Evolutionary conservation across 2,329 filamentous ascomycete genomes (phyloP).

Genomic region (Sordariomycetes sp.): DNA sequence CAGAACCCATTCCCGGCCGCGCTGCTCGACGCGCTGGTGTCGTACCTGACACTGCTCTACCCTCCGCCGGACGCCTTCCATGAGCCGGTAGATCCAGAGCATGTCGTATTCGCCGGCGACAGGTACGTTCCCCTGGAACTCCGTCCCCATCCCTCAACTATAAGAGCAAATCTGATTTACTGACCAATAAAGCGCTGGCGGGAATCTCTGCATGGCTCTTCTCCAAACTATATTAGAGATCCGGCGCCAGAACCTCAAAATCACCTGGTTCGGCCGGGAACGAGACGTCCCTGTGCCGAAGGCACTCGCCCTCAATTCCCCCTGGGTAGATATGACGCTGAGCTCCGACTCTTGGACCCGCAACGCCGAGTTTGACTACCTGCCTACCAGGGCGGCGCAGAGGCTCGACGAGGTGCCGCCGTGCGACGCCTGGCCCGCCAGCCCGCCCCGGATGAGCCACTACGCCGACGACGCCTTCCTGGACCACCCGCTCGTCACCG

Average conservation of each 20-base stretch:
- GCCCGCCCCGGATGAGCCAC: slow-evolving; percentile 39
- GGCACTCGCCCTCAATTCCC: slow-evolving; percentile 50
- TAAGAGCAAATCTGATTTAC: not conserved
- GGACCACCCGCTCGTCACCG: slow-evolving; percentile 57
- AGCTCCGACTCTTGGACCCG: slow-evolving; percentile 24
- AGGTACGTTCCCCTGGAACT: slow-evolving; percentile 28
- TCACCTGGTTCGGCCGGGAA: slow-evolving; percentile 50
- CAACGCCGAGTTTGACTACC: slow-evolving; percentile 21
- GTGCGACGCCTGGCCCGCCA: slow-evolving; percentile 47
- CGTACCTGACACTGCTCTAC: slow-evolving; percentile 64
- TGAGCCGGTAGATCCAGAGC: slow-evolving; percentile 47
- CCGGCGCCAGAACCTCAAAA: slow-evolving; percentile 27
- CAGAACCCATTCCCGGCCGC: slow-evolving; percentile 66
- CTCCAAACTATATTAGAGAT: slow-evolving; percentile 61
- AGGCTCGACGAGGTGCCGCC: slow-evolving; percentile 12
- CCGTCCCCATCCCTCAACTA: not conserved
- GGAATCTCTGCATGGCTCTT: slow-evolving; percentile 56
- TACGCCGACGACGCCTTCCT: slow-evolving; percentile 44
- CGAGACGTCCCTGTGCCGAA: slow-evolving; percentile 56
- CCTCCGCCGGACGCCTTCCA: slow-evolving; percentile 60
- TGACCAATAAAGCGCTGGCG: slow-evolving; percentile 48
- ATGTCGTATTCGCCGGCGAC: slow-evolving; percentile 66
- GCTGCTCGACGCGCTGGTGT: slow-evolving; percentile 59
- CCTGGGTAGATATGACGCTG: slow-evolving; percentile 63
- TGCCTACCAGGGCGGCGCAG: slow-evolving; percentile 27